These are phyloP conservation scores for Leccinellum rugosiceps DNA, from an alignment of 768 basidiomycete species.

Conservation along the genomic window DNA sequence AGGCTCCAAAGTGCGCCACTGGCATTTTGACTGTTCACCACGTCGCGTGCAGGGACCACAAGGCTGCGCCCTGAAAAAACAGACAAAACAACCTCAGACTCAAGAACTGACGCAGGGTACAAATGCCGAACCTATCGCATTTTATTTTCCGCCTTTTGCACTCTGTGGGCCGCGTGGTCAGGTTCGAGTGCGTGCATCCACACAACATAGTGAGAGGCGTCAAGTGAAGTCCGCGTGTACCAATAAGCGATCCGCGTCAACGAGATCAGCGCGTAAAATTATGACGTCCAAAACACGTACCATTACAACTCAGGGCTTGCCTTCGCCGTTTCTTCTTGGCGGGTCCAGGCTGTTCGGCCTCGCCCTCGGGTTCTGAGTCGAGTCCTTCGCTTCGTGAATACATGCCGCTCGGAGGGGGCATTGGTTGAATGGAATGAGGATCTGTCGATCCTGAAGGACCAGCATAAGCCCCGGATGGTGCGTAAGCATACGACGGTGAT, in stretches of 20 bases:
- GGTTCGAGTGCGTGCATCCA: background rate
- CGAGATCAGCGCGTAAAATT: conserved; percentile 15
- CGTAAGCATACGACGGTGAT: conserved; percentile 26
- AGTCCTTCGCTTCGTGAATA: conserved; percentile 36
- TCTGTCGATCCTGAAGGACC: conserved; percentile 28
- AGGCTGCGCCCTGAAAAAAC: conserved; percentile 59
- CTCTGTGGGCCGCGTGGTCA: conserved; percentile 41
- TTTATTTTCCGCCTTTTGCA: conserved; percentile 87
- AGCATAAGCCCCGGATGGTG: conserved; percentile 20
- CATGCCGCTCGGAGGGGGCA: conserved; percentile 19
- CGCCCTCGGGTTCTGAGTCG: conserved; percentile 59
- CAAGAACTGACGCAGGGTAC: conserved; percentile 4
- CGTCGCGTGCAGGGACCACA: conserved; percentile 79
- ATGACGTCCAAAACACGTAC: conserved; percentile 40
- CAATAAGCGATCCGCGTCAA: conserved; percentile 12
- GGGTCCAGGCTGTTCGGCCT: conserved; percentile 49
- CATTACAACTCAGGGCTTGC: conserved; percentile 83
- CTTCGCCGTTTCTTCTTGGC: conserved; percentile 81
- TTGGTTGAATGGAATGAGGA: conserved; percentile 19
- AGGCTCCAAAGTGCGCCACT: conserved; percentile 81
- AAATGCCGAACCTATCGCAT: conserved; percentile 66
- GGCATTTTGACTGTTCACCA: conserved; percentile 76
- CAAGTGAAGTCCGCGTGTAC: background rate
- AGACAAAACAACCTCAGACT: conserved; percentile 20
- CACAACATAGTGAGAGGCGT: background rate